Percentiles rank a stretch among this genome's conserved stretches.
phyloP scores from a whole-genome alignment of 352 stramenopile species.

The Plasmopara muralis region DNA sequence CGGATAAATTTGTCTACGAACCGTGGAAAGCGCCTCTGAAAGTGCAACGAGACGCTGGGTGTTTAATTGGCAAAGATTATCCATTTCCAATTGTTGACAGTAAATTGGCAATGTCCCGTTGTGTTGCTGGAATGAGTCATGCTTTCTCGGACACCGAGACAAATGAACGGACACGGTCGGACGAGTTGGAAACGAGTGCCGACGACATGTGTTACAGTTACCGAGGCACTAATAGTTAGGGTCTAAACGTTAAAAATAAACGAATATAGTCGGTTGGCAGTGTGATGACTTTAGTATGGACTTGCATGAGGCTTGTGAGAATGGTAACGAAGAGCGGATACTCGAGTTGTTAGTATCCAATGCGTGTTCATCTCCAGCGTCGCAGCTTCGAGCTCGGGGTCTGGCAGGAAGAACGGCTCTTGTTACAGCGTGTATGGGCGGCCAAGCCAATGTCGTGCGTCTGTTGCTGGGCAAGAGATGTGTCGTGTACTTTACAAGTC shows the following conservation, averaged over 20 bases:
- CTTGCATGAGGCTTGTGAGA: conserved; percentile 73
- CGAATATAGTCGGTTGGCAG: no score
- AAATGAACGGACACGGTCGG: conserved; percentile 4
- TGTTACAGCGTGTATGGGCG: no score
- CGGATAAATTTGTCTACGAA: conserved; percentile 95
- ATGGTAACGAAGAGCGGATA: conserved; percentile 78
- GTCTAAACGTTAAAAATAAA: background rate
- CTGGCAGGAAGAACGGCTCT: no score
- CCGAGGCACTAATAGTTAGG: conserved; percentile 13
- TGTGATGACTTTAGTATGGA: conserved; percentile 37
- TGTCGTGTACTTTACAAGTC: conserved; percentile 61
- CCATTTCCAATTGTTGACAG: conserved; percentile 94
- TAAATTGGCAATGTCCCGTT: conserved; percentile 80
- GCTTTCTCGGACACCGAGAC: conserved; percentile 26
- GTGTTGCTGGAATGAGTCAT: conserved; percentile 85
- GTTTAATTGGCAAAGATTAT: conserved; percentile 92
- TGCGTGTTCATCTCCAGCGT: no score
- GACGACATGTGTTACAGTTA: conserved; percentile 33
- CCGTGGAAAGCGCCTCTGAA: conserved; percentile 91
- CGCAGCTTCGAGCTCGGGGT: no score
- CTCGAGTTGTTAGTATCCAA: conserved; percentile 42
- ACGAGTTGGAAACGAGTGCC: conserved; percentile 9
- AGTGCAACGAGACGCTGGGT: conserved; percentile 79
- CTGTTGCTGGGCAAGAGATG: conserved; percentile 58
- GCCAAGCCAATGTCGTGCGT: conserved; percentile 26